Base-by-base conservation (phyloP, 768 basidiomycete species). In the Mycena vulgaris region DNA sequence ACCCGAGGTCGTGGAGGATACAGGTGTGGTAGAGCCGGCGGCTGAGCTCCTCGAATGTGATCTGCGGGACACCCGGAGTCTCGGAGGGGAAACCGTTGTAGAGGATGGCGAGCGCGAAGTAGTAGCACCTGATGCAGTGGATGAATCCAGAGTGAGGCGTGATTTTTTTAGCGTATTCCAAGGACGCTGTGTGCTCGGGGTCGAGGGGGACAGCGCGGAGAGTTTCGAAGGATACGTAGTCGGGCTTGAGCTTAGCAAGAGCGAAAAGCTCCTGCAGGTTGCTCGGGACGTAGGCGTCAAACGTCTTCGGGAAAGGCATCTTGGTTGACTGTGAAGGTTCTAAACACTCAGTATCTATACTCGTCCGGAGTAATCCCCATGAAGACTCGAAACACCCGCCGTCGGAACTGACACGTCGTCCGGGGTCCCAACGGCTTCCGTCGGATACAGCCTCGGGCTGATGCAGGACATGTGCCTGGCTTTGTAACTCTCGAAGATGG, bases 61-160 rank as follows among this genome's bases (percentile, higher is more conserved):
- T 74, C 57, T 74, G 73, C 23, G 73, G 66, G 7, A 71, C 69
- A 2, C 73, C 73, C 10, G 73, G 65, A 0, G 73, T 71, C 8
- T 55, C 66, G 23, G 73, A 74, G 37, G 72, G 73, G 45, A 74
- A 74, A 10, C 73, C 73, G 55, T 63, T 68, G 57, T 49, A n/a
- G 9, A 74, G 66, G 16, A 71, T 64, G 10, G 65, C 64, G 51
- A 74, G 73, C 27, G 69, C 60, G 39, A 74, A 74, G 53, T 74
- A 74, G 37, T 66, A 74, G 66, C 61, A 64, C 9, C 72, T 64
- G 39, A 74, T 49, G 42, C 69, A 64, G 64, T 74, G 73, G 17
- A 70, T 16, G 60, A 74, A 68, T 8, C 56, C 63, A 23, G 63
- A 56, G 40, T 23, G 69, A 16, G 66, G 64, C 1, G 66, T 66